Evolutionary conservation across 352 stramenopile genomes (phyloP).

Genomic region (Phytophthora fragariaefolia): DNA sequence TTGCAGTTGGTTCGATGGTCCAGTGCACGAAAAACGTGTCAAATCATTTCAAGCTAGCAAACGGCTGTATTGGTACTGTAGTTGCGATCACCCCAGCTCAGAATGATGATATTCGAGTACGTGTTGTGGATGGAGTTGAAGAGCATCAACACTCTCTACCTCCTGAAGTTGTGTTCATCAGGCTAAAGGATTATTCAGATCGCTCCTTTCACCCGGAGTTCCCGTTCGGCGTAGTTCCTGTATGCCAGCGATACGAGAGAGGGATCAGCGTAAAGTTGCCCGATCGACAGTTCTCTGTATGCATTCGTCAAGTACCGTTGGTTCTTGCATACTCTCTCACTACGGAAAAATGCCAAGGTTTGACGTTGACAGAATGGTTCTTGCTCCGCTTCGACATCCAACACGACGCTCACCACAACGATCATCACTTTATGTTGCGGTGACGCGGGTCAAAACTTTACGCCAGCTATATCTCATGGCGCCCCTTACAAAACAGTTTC

Average conservation of each 20-base stretch:
- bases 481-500: no score
- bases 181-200: no score
- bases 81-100: neutral
- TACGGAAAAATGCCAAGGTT: slow-evolving; percentile 16
- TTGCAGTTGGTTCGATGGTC: neutral
- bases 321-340: slow-evolving; percentile 8
- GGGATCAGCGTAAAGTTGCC: neutral
- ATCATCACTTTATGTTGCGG: slow-evolving; percentile 12
- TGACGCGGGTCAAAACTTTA: slow-evolving; percentile 10
- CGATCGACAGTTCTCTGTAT: neutral
- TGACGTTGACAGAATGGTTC: slow-evolving; percentile 16
- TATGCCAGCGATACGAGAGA: neutral
- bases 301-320: slow-evolving; percentile 4
- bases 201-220: no score
- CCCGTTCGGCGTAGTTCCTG: no score
- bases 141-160: no score
- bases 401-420: neutral
- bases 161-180: no score
- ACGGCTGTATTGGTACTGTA: neutral
- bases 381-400: neutral
- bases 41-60: neutral
- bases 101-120: no score
- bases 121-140: no score
- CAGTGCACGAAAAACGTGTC: neutral
- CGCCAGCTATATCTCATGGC: no score